Evolutionary conservation across 176 grass and related monocot species (phyloP).

Genomic region (Lolium perenne): DNA sequence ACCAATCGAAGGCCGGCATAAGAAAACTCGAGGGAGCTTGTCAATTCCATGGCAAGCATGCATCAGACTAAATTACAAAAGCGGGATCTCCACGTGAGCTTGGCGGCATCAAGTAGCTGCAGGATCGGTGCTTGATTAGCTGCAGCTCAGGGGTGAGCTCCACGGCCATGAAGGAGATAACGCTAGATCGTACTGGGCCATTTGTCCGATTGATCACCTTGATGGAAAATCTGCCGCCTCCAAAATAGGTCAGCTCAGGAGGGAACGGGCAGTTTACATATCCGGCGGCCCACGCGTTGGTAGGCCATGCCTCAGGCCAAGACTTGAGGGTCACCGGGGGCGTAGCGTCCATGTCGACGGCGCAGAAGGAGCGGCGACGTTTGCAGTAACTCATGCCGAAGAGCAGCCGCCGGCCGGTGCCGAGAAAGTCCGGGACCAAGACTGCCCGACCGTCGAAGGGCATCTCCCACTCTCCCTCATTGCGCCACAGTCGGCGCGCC

Average conservation of each 20-base stretch:
- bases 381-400: not conserved
- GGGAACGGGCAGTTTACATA: not conserved
- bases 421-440: not conserved
- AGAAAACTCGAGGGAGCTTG: too few relatives aligned
- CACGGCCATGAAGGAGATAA: not conserved
- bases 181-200: not conserved
- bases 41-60: too few relatives aligned
- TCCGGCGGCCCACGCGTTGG: not conserved
- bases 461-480: not conserved
- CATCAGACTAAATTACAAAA: too few relatives aligned
- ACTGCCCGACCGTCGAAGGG: not conserved
- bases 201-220: not conserved
- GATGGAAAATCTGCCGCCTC: not conserved
- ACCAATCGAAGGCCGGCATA: too few relatives aligned
- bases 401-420: not conserved
- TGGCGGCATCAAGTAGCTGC: not conserved
- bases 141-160: not conserved
- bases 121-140: not conserved
- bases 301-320: not conserved
- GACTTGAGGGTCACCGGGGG: not conserved
- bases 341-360: conserved; percentile 11
- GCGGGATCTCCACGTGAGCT: not conserved
- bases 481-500: not conserved
- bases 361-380: not conserved
- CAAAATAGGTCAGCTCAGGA: not conserved